These are phyloP conservation scores for Xylaria sp. DNA, from an alignment of 2,329 filamentous ascomycete genomes.

Conservation along the genomic window DNA sequence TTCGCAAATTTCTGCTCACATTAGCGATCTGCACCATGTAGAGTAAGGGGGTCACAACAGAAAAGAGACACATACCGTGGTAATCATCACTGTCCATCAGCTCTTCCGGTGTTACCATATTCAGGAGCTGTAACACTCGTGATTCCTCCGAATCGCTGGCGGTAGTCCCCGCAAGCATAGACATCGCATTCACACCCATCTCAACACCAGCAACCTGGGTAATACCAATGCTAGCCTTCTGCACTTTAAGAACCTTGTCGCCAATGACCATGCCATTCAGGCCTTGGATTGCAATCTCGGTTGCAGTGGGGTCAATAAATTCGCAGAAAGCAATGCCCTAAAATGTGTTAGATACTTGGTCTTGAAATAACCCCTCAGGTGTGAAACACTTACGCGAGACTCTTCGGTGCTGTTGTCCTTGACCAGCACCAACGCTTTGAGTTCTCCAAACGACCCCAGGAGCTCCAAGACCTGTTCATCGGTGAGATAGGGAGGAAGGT, in stretches of 20 bases:
- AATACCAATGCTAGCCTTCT: constrained; percentile 87
- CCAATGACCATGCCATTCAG: constrained; percentile 93
- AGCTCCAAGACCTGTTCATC: constrained; percentile 93
- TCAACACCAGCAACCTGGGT: constrained; percentile 92
- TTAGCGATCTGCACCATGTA: constrained; percentile 39
- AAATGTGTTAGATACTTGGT: constrained; percentile 33
- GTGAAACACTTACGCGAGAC: constrained; percentile 68
- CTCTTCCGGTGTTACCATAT: constrained; percentile 98
- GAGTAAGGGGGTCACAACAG: background rate
- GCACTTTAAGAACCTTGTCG: constrained; percentile 81
- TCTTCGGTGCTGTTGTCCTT: constrained; percentile 85
- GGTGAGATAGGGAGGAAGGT: constrained; percentile 83
- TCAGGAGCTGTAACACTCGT: constrained; percentile 87
- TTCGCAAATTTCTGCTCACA: constrained; percentile 81
- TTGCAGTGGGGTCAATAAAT: constrained; percentile 76
- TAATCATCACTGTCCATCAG: constrained; percentile 93
- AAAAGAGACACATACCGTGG: constrained; percentile 65
- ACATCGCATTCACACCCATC: constrained; percentile 97
- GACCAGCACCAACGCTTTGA: constrained; percentile 89
- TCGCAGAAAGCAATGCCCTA: constrained; percentile 97
- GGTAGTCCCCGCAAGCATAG: constrained; percentile 90
- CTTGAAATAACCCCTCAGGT: background rate
- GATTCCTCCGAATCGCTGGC: constrained; percentile 77
- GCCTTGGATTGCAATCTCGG: constrained; percentile 85
- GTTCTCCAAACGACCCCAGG: constrained; percentile 84